These are phyloP conservation scores for Tolypocladium tundrense DNA, from an alignment of 2,329 filamentous ascomycete genomes.

Conservation along the genomic window DNA sequence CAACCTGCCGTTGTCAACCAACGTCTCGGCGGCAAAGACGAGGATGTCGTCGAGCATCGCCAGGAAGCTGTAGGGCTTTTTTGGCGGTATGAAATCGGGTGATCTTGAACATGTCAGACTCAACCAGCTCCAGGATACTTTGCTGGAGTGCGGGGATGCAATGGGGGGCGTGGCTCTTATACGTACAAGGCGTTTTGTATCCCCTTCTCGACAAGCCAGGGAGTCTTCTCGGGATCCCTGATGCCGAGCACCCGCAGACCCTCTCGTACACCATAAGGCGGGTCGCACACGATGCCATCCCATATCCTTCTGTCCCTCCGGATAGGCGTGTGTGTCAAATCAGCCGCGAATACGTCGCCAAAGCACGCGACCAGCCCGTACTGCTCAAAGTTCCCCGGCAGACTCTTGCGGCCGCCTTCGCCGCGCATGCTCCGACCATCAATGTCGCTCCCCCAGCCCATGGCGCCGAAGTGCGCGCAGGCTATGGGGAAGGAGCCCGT, in stretches of 20 bases:
- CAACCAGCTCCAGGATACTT: neutral
- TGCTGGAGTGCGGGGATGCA: neutral
- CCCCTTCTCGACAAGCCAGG: conserved; percentile 57
- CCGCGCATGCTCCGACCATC: conserved; percentile 84
- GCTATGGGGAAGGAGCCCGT: conserved; percentile 90
- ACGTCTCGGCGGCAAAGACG: conserved; percentile 62
- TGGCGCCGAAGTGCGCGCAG: conserved; percentile 79
- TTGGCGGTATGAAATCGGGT: conserved; percentile 71
- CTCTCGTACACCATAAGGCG: conserved; percentile 90
- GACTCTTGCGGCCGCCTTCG: conserved; percentile 40
- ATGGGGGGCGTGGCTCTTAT: neutral
- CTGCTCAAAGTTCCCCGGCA: conserved; percentile 68
- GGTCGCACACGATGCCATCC: conserved; percentile 90
- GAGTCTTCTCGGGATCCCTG: conserved; percentile 52
- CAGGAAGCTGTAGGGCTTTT: conserved; percentile 83
- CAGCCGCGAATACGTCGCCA: conserved; percentile 72
- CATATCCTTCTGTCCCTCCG: conserved; percentile 48
- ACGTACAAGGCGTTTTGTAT: conserved; percentile 57
- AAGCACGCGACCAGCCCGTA: conserved; percentile 60
- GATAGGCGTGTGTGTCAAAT: conserved; percentile 80
- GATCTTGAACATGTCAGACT: conserved; percentile 20
- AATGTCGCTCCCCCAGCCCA: conserved; percentile 81
- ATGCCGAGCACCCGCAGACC: conserved; percentile 79
- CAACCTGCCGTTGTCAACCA: conserved; percentile 70
- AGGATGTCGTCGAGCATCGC: conserved; percentile 87